These are phyloP conservation scores for Salicornia ramosissima DNA, from an alignment of 148 eudicot genomes.

Conservation along the genomic window DNA sequence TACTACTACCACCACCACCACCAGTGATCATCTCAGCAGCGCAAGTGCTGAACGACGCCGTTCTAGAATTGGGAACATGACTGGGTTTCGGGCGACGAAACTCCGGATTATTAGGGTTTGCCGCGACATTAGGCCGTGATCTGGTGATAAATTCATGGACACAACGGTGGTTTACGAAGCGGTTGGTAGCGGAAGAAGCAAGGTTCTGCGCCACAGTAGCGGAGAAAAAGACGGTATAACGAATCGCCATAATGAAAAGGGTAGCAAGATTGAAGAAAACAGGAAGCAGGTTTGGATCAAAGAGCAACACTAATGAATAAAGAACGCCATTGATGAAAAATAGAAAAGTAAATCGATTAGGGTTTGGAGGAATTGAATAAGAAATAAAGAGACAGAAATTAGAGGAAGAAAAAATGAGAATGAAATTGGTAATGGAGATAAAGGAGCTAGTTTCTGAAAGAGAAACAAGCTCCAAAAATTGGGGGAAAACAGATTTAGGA, in stretches of 20 bases:
- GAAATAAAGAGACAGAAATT: background rate
- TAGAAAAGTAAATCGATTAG: conserved; percentile 25
- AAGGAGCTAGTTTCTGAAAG: background rate
- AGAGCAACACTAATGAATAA: conserved; percentile 27
- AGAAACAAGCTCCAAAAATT: background rate
- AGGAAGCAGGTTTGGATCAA: conserved; percentile 32
- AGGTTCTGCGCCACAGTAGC: conserved; percentile 57
- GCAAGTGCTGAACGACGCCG: conserved; percentile 35
- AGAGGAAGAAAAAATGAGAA: background rate
- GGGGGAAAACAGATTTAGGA: background rate
- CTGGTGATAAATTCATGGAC: conserved; percentile 42
- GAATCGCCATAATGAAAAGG: conserved; percentile 57
- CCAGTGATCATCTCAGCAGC: conserved; percentile 39
- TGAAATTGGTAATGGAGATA: background rate
- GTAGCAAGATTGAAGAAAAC: conserved; percentile 27
- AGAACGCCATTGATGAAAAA: conserved; percentile 28
- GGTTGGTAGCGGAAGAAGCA: conserved; percentile 39
- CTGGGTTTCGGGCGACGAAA: conserved; percentile 29
- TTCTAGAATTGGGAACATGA: background rate
- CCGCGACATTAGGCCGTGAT: conserved; percentile 17
- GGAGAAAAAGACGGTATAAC: conserved; percentile 62
- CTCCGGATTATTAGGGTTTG: conserved; percentile 31
- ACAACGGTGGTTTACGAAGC: conserved; percentile 35
- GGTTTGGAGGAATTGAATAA: conserved; percentile 39
- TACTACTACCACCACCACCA: conserved; percentile 1